Conservation (phyloP, 2,329 filamentous ascomycete genomes). For the Phialophora macrospora region DNA sequence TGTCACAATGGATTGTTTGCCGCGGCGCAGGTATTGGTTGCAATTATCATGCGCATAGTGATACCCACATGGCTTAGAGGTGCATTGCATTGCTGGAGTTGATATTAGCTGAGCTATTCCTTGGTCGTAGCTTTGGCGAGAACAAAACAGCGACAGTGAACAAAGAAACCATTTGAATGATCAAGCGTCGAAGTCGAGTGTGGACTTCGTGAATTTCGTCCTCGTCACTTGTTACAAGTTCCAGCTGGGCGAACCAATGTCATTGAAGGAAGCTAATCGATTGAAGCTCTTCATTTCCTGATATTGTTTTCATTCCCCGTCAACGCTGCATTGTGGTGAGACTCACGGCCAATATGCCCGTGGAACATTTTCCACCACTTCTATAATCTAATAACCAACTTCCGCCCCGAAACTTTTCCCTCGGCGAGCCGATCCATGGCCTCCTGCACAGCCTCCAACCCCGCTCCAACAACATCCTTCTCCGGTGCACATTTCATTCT, state of each 20-base stretch:
- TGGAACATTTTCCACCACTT: neutral
- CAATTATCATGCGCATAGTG: conserved; percentile 14
- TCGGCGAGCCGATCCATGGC: conserved; percentile 12
- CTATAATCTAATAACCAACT: conserved; percentile 8
- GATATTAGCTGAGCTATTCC: conserved; percentile 1
- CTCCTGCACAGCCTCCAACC: conserved; percentile 1
- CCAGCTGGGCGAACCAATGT: too few relatives aligned
- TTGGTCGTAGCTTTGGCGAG: conserved; percentile 3
- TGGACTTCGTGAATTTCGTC: neutral
- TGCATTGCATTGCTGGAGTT: conserved; percentile 1
- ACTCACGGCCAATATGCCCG: neutral
- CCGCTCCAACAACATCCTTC: conserved; percentile 4
- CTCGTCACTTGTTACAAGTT: neutral
- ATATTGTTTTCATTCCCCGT: neutral
- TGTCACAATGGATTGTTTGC: conserved; percentile 1
- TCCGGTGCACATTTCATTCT: conserved; percentile 5
- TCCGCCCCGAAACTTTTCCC: conserved; percentile 10
- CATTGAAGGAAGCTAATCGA: neutral
- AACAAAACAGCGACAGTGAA: neutral
- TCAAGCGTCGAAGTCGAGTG: neutral
- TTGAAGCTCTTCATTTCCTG: neutral
- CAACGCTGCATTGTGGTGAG: neutral
- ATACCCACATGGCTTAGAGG: conserved; percentile 19
- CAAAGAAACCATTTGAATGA: neutral
- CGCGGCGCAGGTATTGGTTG: conserved; percentile 1